A percentile compares a stretch with the other conserved stretches of the same genome.
These are phyloP conservation scores for Neofusicoccum parvum DNA, from an alignment of 2,329 filamentous ascomycete species.

Conservation along the genomic window DNA sequence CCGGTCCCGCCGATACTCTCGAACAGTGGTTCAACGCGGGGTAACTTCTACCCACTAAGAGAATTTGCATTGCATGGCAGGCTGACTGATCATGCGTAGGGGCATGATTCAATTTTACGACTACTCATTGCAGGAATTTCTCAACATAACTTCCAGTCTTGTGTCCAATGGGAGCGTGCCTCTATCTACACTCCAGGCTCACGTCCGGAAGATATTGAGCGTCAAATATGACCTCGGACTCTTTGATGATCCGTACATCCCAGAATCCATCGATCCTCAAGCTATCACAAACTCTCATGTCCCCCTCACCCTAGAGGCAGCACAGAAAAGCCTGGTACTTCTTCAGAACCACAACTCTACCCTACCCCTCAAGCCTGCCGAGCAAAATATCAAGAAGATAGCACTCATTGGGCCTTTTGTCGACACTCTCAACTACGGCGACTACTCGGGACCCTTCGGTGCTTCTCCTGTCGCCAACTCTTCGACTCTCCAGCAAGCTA, in stretches of 20 bases:
- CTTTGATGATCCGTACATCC: slow-evolving; percentile 43
- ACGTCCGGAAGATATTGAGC: slow-evolving; percentile 41
- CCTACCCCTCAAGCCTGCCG: slow-evolving; percentile 37
- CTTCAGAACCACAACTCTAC: slow-evolving; percentile 47
- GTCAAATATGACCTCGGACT: slow-evolving; percentile 51
- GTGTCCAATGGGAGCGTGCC: slow-evolving; percentile 41
- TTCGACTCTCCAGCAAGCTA: slow-evolving; percentile 43
- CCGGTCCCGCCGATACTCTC: slow-evolving; percentile 44
- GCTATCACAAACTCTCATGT: slow-evolving; percentile 40
- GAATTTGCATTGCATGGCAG: too few species aligned
- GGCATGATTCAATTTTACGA: slow-evolving; percentile 52
- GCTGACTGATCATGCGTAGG: too few species aligned
- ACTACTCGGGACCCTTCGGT: slow-evolving; percentile 48
- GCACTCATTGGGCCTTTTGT: slow-evolving; percentile 47
- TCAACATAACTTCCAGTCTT: slow-evolving; percentile 37
- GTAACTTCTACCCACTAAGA: too few species aligned
- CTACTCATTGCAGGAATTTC: slow-evolving; percentile 43
- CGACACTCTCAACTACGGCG: slow-evolving; percentile 48
- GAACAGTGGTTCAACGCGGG: slow-evolving; percentile 50
- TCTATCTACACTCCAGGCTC: slow-evolving; percentile 39
- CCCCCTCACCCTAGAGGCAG: slow-evolving; percentile 45
- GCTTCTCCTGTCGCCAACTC: slow-evolving; percentile 44
- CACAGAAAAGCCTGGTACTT: slow-evolving; percentile 47
- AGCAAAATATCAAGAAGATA: slow-evolving; percentile 37
- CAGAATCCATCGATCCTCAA: slow-evolving; percentile 37